Evolutionary conservation across 805 yeast genomes (phyloP).

Genomic region (Wickerhamomyces alni): DNA sequence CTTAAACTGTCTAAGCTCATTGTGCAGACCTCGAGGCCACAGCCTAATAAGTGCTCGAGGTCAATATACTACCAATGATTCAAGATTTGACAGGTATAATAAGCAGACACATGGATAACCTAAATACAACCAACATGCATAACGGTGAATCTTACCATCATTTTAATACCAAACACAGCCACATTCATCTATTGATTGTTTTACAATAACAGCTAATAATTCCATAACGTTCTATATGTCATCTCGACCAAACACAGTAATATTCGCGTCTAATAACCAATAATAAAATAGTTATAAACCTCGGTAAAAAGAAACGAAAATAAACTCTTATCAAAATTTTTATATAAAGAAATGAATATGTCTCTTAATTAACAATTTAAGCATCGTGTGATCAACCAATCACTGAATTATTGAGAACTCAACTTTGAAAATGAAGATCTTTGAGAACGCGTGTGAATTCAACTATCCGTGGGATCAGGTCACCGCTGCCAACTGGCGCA

Average conservation of each 20-base stretch:
- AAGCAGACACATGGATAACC: background rate
- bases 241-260: no score
- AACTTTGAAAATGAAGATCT: constrained; percentile 60
- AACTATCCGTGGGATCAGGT: constrained; percentile 91
- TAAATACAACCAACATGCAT: background rate
- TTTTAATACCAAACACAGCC: no score
- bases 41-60: constrained; percentile 27
- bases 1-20: constrained; percentile 27
- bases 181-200: no score
- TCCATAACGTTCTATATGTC: no score
- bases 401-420: background rate
- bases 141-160: background rate
- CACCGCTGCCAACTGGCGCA: constrained; percentile 93
- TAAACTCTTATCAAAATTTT: background rate
- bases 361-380: no score
- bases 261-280: no score
- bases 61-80: constrained; percentile 29
- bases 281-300: no score
- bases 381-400: no score
- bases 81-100: constrained; percentile 27
- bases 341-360: background rate
- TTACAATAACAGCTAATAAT: no score
- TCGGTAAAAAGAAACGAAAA: background rate
- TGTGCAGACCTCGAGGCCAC: constrained; percentile 34
- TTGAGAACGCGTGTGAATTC: constrained; percentile 63